Base-by-base conservation (phyloP, 371 early-diverging fungal species). In the Apophysomyces ossiformis region DNA sequence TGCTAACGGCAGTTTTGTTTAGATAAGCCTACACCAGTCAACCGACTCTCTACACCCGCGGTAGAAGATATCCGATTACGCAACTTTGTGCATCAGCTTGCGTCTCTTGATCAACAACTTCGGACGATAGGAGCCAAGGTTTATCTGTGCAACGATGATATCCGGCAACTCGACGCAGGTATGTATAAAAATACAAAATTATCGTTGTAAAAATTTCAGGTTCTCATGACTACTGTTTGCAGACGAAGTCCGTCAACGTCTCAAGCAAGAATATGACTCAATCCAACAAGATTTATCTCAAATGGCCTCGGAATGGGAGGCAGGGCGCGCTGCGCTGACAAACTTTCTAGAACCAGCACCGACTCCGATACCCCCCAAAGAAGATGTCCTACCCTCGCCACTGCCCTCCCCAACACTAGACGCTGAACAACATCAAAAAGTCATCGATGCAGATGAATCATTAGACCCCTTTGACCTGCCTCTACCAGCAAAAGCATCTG, bases 41-140 rank as follows among this genome's bases (percentile, higher is more conserved):
- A 66, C 37, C 60, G 47, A 7, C 37, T 57, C 8, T 58, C 35
- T 44, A 46, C 45, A 58, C 37, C 26, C 7, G 45, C 45, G 47
- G 41, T 13, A 46, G 21, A 43, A 32, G 78, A 81, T 58, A 36
- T 57, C 16, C 57, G 74, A 43, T 35, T 75, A n/a, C 71, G 73
- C 38, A 69, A 68, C 13, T 83, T 83, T 63, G 64, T 83, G 9
- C 81, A 81, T 65, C 65, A 72, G 39, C 56, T 83, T 32, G 66
- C 79, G 16, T 72, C 71, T n/a, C 67, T 83, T 26, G 79, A 81
- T 43, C 81, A 81, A 61, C 81, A 83, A 57, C 61, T 79, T 44
- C 68, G 81, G 13, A 81, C 81, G 11, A 60, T 81, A 65, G 81
- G 79, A 68, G 84, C 84, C 7, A 81, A 79, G 58, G 65, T 84